Evolutionary conservation across 2,329 filamentous ascomycete species (phyloP).

Genomic region (Onygenales sp.): DNA sequence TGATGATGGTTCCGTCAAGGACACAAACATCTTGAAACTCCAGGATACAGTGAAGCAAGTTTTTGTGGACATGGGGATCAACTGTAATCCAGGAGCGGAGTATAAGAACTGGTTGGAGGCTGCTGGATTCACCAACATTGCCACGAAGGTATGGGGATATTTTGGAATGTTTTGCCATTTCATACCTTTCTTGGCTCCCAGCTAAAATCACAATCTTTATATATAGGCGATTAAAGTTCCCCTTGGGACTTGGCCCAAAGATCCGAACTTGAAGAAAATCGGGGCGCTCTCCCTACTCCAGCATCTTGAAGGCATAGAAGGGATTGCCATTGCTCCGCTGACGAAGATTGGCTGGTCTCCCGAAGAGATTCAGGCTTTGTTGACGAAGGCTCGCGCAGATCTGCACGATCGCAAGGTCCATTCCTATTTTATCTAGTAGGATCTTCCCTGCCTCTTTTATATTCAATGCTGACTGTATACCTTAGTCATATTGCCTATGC

Average conservation of each 20-base stretch:
- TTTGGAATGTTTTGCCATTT: too few relatives aligned
- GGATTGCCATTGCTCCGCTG: neutral
- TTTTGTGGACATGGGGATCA: constrained; percentile 2
- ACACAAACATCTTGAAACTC: constrained; percentile 8
- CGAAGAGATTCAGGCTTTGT: neutral
- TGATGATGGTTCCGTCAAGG: neutral
- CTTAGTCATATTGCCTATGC: neutral
- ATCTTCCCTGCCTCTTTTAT: neutral
- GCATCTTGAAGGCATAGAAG: constrained; percentile 1
- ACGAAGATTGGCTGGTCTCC: neutral
- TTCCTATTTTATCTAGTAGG: neutral
- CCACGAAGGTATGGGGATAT: neutral
- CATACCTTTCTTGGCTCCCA: too few relatives aligned
- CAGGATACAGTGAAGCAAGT: constrained; percentile 11
- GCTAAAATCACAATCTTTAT: neutral
- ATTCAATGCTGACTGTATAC: neutral
- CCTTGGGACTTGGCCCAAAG: neutral
- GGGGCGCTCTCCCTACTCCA: neutral
- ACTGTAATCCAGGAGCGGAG: constrained; percentile 12
- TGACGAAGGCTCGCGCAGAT: neutral
- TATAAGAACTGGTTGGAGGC: constrained; percentile 14
- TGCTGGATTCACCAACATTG: constrained; percentile 1
- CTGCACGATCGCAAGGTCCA: neutral
- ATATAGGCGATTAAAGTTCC: neutral
- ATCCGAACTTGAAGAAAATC: neutral